Evolutionary conservation across 202 grass and related monocot genomes (phyloP), one percentile per base, ranked within the genome.

Genomic region (Zoysia matrella): DNA sequence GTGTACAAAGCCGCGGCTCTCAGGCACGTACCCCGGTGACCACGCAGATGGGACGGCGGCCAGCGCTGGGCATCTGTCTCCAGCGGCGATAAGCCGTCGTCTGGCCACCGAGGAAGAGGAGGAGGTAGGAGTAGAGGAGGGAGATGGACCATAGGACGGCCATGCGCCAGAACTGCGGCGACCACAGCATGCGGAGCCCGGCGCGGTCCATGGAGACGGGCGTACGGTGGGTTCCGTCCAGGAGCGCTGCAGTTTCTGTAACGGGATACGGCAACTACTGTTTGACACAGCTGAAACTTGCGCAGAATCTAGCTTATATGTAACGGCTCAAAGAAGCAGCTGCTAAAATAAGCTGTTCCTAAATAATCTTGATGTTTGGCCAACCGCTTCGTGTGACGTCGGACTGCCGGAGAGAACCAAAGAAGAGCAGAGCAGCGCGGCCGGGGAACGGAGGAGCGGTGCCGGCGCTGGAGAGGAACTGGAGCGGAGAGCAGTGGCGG

Each of bases 91-190:
- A 58, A 16, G 4, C 7, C n/a, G 67, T 41, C 36, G 43, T 14
- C 45, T 49, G 75, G 71, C 65, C 72, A 53, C 66, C 16, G 66
- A 88, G 53, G 74, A 93, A 50, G 42, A 90, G 79, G 82, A 84
- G 87, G 73, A 93, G 5, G 73, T 90, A 82, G 47, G 95, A 98
- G 69, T 86, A 74, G 65, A 98, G 60, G 74, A 98, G 81, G 61
- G 88, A 91, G 13, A 87, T 7, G 54, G 79, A 77, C 95, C 95
- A 95, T 11, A 86, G 50, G 22, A 98, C 15, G 45, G 86, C 95
- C 92, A 95, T 95, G 67, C 90, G 84, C 95, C 95, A 98, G 80
- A 95, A 95, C 80, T 98, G 76, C 57, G 60, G 11, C 44, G 88
- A 88, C 60, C 80, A 74, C 4, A 95, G 1, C 88, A 93, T 90